Evolutionary conservation across 345 rosid species (phyloP), one percentile per base, ranked within the genome.

Genomic region (Gossypium herbaceum): DNA sequence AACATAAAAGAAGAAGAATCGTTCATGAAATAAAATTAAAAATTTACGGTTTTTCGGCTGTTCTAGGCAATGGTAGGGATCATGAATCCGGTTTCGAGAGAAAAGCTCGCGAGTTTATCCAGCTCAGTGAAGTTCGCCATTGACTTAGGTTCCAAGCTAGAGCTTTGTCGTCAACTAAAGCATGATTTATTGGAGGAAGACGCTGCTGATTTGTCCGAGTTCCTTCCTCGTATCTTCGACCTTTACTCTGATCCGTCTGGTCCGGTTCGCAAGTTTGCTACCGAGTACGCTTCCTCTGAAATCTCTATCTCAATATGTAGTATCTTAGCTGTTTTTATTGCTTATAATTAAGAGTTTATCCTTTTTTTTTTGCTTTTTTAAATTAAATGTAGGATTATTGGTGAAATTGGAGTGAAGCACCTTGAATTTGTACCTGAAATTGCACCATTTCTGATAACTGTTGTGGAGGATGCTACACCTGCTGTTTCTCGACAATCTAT

Each of bases 401-500:
- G 98, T 74, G 93, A 90, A 52, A 82, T 91, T 78, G 98, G 98
- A 73, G 56, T 83, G 79, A 88, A 86, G 84, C 86, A 93, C 83
- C 71, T 84, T 52, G 97, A 93, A 68, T 83, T 86, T 15, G 79
- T 93, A 70, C 93, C 94, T 24, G 94, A 93, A 65, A 84, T 95
- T 68, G 91, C 86, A 39, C 96, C 93, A 6, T 85, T 92, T 78
- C 82, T 95, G 16, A 82, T 89, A n/a, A 83, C 83, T 72, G 87
- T 88, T 79, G 77, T 89, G 76, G 84, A 89, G 12, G 99, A 95
- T 77, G 86, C 74, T 78, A 87, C 92, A 9, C 98, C 99, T 0
- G 96, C 98, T 59, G 99, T 93, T 73, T 90, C 85, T 70, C 89
- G 97, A 73, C 98, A 93, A 83, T 94, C 90, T 69, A 88, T 93